phyloP scores from a whole-genome alignment of 768 basidiomycete species.

The Hygrophorus pudorinus region DNA sequence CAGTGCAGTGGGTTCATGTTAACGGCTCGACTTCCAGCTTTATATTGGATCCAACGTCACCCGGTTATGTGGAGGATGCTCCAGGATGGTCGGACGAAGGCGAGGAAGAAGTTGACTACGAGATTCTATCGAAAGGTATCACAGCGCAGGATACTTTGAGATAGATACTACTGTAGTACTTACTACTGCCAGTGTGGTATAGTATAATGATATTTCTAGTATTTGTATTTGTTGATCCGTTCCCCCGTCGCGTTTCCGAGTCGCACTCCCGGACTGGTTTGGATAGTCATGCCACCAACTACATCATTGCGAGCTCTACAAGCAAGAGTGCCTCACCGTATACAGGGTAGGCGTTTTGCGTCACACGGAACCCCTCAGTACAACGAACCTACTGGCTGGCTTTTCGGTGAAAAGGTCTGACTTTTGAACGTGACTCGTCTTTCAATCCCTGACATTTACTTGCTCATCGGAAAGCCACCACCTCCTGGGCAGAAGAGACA shows the following conservation, averaged over 20 bases:
- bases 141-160: too few species aligned
- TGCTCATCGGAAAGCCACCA: constrained; percentile 41
- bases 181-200: too few species aligned
- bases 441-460: neutral
- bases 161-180: too few species aligned
- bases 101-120: constrained; percentile 30
- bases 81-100: constrained; percentile 21
- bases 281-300: constrained; percentile 42
- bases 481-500: constrained; percentile 76
- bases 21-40: constrained; percentile 31
- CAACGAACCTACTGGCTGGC: constrained; percentile 80
- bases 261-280: constrained; percentile 3
- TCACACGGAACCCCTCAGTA: constrained; percentile 76
- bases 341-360: constrained; percentile 40
- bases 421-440: neutral
- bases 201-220: constrained; percentile 3
- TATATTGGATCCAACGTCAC: constrained; percentile 40
- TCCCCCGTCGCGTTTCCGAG: constrained; percentile 2
- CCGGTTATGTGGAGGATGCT: constrained; percentile 25
- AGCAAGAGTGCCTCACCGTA: constrained; percentile 22
- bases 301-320: constrained; percentile 39
- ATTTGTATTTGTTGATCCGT: constrained; percentile 6
- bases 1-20: neutral
- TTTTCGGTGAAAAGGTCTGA: constrained; percentile 84
- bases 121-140: constrained; percentile 32